These are phyloP conservation scores for Iris macrosiphon DNA, from an alignment of 106 monocot genomes.

Conservation along the genomic window DNA sequence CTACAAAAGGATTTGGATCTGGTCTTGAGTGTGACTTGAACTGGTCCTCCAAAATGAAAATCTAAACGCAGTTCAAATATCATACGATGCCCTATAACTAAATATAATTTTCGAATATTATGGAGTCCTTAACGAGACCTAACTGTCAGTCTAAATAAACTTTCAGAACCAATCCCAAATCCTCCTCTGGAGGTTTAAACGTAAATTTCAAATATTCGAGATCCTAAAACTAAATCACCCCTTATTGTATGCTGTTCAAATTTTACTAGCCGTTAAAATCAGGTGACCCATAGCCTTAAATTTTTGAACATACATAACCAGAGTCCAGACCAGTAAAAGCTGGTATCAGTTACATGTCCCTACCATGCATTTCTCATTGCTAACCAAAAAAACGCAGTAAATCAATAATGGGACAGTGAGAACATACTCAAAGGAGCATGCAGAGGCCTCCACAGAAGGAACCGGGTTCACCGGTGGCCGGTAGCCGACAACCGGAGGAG, in stretches of 20 bases:
- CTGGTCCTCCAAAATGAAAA: no score
- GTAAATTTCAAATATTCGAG: neutral
- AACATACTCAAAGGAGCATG: constrained; percentile 40
- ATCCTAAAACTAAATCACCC: neutral
- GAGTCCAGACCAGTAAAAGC: neutral
- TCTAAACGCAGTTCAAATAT: neutral
- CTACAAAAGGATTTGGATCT: no score
- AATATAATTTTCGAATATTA: neutral
- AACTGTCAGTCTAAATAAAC: neutral
- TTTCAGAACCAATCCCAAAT: neutral
- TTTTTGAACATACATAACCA: neutral
- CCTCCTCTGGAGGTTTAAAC: neutral
- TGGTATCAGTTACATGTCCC: neutral
- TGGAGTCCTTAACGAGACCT: neutral
- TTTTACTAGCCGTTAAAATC: neutral
- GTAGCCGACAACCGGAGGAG: neutral
- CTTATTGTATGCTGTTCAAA: no score
- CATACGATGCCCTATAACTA: neutral
- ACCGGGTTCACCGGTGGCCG: neutral
- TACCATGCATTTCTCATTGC: constrained; percentile 1
- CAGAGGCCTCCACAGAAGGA: constrained; percentile 24
- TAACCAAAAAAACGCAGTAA: neutral
- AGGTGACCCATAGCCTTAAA: neutral
- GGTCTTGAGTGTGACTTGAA: no score
- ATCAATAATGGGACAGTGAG: neutral